Evolutionary conservation across 805 yeast genomes (phyloP).

Genomic region (Nakazawaea pomicola): DNA sequence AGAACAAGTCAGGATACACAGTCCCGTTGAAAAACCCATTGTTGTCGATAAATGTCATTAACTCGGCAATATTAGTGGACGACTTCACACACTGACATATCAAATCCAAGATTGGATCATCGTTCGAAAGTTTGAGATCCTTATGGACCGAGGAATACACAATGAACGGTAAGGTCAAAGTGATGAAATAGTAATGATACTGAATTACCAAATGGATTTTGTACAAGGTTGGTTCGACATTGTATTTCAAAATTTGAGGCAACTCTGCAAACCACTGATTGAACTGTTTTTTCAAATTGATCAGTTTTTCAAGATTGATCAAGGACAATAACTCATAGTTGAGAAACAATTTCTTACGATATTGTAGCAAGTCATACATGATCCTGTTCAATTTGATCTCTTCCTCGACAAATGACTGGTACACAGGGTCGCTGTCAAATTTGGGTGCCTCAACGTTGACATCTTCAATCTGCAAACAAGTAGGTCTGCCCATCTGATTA

Average conservation of each 20-base stretch:
- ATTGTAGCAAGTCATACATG: conserved; percentile 9
- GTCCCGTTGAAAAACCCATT: conserved; percentile 16
- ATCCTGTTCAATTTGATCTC: conserved; percentile 12
- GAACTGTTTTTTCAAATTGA: conserved; percentile 8
- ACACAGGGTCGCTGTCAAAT: conserved; percentile 2
- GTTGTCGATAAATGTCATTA: conserved; percentile 9
- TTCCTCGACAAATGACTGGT: conserved; percentile 1
- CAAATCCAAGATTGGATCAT: conserved; percentile 11
- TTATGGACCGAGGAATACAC: conserved; percentile 9
- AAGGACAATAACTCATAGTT: conserved; percentile 10
- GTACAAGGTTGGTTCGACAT: conserved; percentile 3
- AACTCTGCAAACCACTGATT: conserved; percentile 7
- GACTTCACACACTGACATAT: conserved; percentile 13
- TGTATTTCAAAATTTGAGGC: conserved; percentile 1
- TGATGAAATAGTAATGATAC: conserved; percentile 12
- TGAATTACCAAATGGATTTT: conserved; percentile 1
- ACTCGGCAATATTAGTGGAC: conserved; percentile 10
- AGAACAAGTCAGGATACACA: conserved; percentile 15
- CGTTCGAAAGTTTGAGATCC: conserved; percentile 3
- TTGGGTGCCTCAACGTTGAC: conserved; percentile 6
- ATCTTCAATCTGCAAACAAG: conserved; percentile 12
- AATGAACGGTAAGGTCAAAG: conserved; percentile 10
- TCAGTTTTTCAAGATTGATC: conserved; percentile 11
- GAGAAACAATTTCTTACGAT: conserved; percentile 10
- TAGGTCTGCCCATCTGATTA: conserved; percentile 13